These are phyloP conservation scores for Amyloporia xantha DNA, from an alignment of 768 basidiomycete genomes.

Conservation along the genomic window DNA sequence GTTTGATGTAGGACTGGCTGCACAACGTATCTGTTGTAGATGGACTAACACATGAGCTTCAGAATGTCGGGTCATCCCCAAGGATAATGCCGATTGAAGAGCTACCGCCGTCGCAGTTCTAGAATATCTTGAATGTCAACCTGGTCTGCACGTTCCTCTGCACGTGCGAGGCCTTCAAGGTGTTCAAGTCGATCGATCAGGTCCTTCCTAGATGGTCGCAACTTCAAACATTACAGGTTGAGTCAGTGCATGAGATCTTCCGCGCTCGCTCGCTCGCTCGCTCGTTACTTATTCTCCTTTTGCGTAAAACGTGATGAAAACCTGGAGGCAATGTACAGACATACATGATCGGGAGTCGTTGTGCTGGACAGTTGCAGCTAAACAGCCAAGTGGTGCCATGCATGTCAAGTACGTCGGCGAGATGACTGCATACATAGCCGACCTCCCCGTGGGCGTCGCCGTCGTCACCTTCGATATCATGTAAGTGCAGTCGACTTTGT, in stretches of 20 bases:
- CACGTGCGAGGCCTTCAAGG: slow-evolving; percentile 63
- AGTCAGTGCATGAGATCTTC: slow-evolving; percentile 48
- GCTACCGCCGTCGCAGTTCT: slow-evolving; percentile 53
- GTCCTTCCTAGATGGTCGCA: slow-evolving; percentile 69
- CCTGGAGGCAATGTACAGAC: slow-evolving; percentile 67
- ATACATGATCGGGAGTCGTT: slow-evolving; percentile 41
- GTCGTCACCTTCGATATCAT: slow-evolving; percentile 70
- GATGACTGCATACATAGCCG: slow-evolving; percentile 64
- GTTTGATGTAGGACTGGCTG: slow-evolving; percentile 61
- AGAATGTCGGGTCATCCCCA: slow-evolving; percentile 72
- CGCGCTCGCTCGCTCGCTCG: not conserved
- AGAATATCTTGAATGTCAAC: slow-evolving; percentile 64
- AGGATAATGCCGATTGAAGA: slow-evolving; percentile 50
- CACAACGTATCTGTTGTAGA: not conserved
- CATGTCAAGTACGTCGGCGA: slow-evolving; percentile 67
- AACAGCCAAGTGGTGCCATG: slow-evolving; percentile 54
- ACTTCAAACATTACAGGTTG: slow-evolving; percentile 73
- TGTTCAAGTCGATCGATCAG: slow-evolving; percentile 77
- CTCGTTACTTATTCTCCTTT: not conserved
- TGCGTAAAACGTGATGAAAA: not conserved
- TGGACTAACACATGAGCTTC: too few species aligned
- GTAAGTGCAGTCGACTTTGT: too few species aligned
- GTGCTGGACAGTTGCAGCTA: slow-evolving; percentile 55
- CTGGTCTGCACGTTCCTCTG: slow-evolving; percentile 69
- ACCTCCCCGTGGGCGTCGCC: slow-evolving; percentile 62